Evolutionary conservation across 2,329 filamentous ascomycete genomes (phyloP), one percentile per base, ranked within the genome.

Genomic region (Fusarium anthophilum): DNA sequence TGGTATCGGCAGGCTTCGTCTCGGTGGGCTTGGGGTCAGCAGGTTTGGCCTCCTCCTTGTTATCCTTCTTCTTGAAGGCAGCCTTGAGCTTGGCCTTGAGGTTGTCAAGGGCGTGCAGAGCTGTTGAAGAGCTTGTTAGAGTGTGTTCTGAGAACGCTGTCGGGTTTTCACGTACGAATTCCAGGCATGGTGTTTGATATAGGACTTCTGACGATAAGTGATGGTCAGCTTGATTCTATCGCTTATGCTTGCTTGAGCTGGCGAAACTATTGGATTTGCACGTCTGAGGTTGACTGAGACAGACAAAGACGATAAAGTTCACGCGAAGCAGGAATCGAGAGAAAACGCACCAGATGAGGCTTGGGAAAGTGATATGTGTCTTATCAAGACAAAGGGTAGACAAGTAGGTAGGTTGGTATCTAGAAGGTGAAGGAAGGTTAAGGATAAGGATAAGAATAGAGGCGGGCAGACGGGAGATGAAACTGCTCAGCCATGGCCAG

Each of bases 1-100:
- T 73, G 15, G 76, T 70, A 11, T 63, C 63, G 57, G 47, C 69
- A 13, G 70, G 67, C 66, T 70, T 70, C 30, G 58, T 65, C 43
- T 78, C 73, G 37, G 73, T 66, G 11, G 79, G 72, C 58, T 78
- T 68, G 28, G 57, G 35, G 41, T 78, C 73, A 28, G 73, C 63
- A 6, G 79, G 70, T 50, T 78, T 75, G 54, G 70, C 60, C 53
- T 73, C 74, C 76, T 82, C 82, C 76, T 84, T 80, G 51, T 82
- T 77, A 47, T 69, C 60, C 82, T 84, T 86, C 81, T 86, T 87
- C 81, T 86, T 87, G 83, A 88, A 87, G 80, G 83, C 81, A 72
- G 82, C 81, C 84, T 86, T 87, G 79, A 90, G 79, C 86, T 88
- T 89, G 78, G 81, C 83, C 86, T 87, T 88, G 75, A 90, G 75